Base-by-base conservation (phyloP, 2,329 filamentous ascomycete species). In the Nakataea oryzae region DNA sequence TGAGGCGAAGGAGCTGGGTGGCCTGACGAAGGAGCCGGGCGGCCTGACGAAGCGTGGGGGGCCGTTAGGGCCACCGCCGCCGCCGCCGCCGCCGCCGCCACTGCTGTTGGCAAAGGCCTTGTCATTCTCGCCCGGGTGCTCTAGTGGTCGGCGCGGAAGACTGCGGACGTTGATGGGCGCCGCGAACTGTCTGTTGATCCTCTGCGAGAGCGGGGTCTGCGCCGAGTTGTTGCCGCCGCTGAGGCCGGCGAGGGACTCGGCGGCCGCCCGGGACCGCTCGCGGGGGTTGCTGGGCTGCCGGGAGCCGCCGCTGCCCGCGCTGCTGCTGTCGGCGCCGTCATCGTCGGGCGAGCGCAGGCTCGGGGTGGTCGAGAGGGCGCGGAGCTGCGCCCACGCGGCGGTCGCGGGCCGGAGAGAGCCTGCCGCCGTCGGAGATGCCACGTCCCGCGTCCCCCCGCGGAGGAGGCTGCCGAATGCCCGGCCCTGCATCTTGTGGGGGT, bases 401-500 rank as follows among this genome's bases (percentile, higher is more conserved):
- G 17, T 8, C 21, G 17, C 41, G 17, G 41, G 41, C 41, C 41
- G 41, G 41, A 50, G 41, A 8, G 41, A 50, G 41, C n/a, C 58
- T 41, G 32, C 13, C 28, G 32, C 27, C 27, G 54, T 54, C 32
- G 32, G 59, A 28, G n/a, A 62, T 6, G 34, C 47, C 47, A 60
- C 17, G 28, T 32, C 21, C 27, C 59, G 28, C 41, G 24, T 57
- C 54, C 57, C 41, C 41, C 62, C 63, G 61, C 50, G 63, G 59
- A 66, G 58, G 21, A 63, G 58, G 55, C 63, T 63, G 50, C 66
- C 59, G n/a, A 68, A 21, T 12, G 60, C 63, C 58, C 64, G 64
- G 27, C 62, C 63, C 47, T 66, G 64, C 67, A 68, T 68, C 28
- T 47, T 56, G 27, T 28, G n/a, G n/a, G n/a, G n/a, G 6, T 50